A percentile compares a stretch with the other conserved stretches of the same genome.
phyloP scores from a whole-genome alignment of 768 basidiomycete genomes.

The Leccinum rimulosum region DNA sequence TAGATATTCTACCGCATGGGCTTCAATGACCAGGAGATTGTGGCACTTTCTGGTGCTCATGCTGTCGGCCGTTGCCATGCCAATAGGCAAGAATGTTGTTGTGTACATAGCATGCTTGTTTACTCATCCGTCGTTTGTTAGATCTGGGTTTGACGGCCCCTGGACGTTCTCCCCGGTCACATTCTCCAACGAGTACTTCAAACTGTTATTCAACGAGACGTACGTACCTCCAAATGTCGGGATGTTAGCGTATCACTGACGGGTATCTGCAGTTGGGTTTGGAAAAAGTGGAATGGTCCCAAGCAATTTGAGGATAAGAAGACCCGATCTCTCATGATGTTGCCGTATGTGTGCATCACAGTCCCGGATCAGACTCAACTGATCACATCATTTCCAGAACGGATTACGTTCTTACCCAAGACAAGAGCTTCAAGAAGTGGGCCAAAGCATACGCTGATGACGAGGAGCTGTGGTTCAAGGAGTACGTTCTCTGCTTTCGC shows the following conservation, averaged over 20 bases:
- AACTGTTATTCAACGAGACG: constrained; percentile 84
- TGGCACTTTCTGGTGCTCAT: constrained; percentile 91
- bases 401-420: constrained; percentile 84
- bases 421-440: constrained; percentile 90
- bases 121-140: constrained; percentile 13
- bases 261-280: constrained; percentile 60
- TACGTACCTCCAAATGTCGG: constrained; percentile 28
- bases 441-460: constrained; percentile 86
- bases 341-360: constrained; percentile 59
- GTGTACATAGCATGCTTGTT: not conserved
- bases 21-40: constrained; percentile 97
- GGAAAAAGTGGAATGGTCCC: constrained; percentile 93
- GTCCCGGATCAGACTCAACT: not conserved
- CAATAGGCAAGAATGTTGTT: constrained; percentile 49
- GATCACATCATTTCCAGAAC: constrained; percentile 42
- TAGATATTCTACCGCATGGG: constrained; percentile 77
- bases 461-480: constrained; percentile 87
- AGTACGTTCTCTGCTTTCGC: constrained; percentile 51
- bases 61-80: constrained; percentile 94
- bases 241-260: not conserved
- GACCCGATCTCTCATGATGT: constrained; percentile 90
- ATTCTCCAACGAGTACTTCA: constrained; percentile 83
- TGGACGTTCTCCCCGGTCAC: constrained; percentile 95
- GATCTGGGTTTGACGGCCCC: constrained; percentile 85
- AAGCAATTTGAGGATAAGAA: constrained; percentile 94